phyloP scores from a whole-genome alignment of 1,139 yeast species.

The Ogataea hybrid region DNA sequence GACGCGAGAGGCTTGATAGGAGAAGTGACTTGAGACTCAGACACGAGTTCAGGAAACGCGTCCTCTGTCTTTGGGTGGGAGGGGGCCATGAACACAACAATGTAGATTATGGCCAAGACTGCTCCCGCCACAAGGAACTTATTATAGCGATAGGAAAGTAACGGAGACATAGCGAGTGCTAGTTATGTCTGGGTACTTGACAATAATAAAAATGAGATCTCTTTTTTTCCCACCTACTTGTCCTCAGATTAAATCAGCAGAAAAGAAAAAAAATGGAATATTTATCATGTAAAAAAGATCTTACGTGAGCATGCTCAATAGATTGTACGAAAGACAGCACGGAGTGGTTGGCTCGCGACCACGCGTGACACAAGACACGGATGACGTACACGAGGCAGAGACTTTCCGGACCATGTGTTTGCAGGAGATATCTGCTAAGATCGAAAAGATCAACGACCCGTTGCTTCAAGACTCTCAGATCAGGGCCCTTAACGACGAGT shows the following conservation, averaged over 20 bases:
- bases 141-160: conserved; percentile 18
- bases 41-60: neutral
- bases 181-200: neutral
- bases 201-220: neutral
- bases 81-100: conserved; percentile 16
- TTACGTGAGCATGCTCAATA: conserved; percentile 43
- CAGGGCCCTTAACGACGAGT: conserved; percentile 72
- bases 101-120: conserved; percentile 13
- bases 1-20: conserved; percentile 1
- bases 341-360: conserved; percentile 48
- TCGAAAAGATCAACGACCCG: conserved; percentile 64
- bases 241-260: conserved; percentile 6
- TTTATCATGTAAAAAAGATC: conserved; percentile 46
- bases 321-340: conserved; percentile 44
- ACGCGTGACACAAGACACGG: conserved; percentile 52
- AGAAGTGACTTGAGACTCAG: conserved; percentile 1
- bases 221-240: conserved; percentile 10
- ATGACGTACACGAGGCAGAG: conserved; percentile 65
- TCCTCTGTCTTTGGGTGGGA: conserved; percentile 11
- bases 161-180: conserved; percentile 13
- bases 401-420: conserved; percentile 68
- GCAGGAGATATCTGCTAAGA: conserved; percentile 59
- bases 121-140: conserved; percentile 18
- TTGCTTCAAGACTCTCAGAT: conserved; percentile 58
- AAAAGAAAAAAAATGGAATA: conserved; percentile 53